Conservation (phyloP, 768 basidiomycete species). For the Auricularia cornea region DNA sequence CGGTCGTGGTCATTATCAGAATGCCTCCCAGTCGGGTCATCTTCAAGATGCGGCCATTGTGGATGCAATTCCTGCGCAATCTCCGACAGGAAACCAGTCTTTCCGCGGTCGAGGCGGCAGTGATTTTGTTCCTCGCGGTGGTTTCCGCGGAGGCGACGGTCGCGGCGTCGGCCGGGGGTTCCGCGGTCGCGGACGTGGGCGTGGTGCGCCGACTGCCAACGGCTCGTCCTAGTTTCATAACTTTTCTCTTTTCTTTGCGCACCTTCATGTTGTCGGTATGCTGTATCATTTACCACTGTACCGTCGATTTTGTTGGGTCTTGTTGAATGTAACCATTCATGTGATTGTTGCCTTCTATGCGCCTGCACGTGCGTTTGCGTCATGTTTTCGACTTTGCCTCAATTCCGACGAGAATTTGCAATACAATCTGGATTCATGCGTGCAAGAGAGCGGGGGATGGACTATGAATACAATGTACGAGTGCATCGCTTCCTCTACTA, state of each 20-base stretch:
- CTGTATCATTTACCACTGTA: too few species aligned
- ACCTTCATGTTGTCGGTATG: background rate
- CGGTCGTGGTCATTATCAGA: slow-evolving; percentile 20
- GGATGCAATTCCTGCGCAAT: too few species aligned
- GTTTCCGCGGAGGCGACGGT: slow-evolving; percentile 12
- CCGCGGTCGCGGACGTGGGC: slow-evolving; percentile 33
- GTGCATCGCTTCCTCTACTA: background rate
- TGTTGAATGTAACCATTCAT: too few species aligned
- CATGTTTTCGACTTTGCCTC: too few species aligned
- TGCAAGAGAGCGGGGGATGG: background rate
- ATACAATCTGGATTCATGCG: background rate
- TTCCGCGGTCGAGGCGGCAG: background rate
- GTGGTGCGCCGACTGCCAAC: background rate
- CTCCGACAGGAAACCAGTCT: too few species aligned
- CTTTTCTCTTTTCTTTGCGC: background rate
- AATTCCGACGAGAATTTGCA: too few species aligned
- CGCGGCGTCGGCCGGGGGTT: slow-evolving; percentile 25
- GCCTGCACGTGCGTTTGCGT: too few species aligned
- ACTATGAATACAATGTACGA: background rate
- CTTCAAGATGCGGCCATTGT: too few species aligned
- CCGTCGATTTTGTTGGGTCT: too few species aligned
- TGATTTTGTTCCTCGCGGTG: slow-evolving; percentile 4
- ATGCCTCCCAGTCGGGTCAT: slow-evolving; percentile 1
- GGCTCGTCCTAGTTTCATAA: background rate
- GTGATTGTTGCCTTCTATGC: too few species aligned